Base-by-base conservation (phyloP, 805 yeast species). In the Kuraishia cidri region DNA sequence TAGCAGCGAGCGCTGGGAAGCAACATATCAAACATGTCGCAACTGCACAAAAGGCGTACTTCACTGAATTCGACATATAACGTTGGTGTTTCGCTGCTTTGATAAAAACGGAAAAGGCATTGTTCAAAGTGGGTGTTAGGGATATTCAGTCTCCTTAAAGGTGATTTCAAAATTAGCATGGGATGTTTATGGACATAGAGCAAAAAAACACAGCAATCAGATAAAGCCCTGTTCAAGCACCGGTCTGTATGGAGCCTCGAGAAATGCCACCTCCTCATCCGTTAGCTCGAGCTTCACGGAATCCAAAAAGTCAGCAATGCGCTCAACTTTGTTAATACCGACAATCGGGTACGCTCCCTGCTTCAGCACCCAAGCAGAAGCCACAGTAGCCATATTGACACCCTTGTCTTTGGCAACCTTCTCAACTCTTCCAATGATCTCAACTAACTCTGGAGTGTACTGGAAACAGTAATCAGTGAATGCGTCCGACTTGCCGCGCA, bases 321-420 rank as follows among this genome's bases (percentile, higher is more conserved):
- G 60, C 42, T 58, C 59, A 15, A 53, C 56, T 17, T 61, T 62
- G 44, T 55, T 64, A 35, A 75, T 39, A 2, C 83, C 82, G 11
- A 75, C 64, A 37, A 75, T 73, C 13, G 83, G 82, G 23, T 48
- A 39, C 19, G 56, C 51, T 10, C 76, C 77, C 45, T 75, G 75
- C 31, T 54, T 33, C 1, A 72, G 21, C 1, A 61, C 62, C 78
- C 79, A 76, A 4, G 77, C 72, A 6, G 63, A 57, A 3, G 79
- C 57, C 14, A 75, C 50, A n/a, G 54, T 54, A 2, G 80, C 72
- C 81, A 76, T 74, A 2, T 70, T 45, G n/a, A 64, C 66, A 7
- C 46, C 55, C 30, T 56, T 50, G 38, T 67, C 62, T 35, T 61
- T 56, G 3, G 84, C 64, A 4, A 78, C 18, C 41, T 66, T 60